Conservation (phyloP, 2,329 filamentous ascomycete genomes). For the Aureobasidium sp. region DNA sequence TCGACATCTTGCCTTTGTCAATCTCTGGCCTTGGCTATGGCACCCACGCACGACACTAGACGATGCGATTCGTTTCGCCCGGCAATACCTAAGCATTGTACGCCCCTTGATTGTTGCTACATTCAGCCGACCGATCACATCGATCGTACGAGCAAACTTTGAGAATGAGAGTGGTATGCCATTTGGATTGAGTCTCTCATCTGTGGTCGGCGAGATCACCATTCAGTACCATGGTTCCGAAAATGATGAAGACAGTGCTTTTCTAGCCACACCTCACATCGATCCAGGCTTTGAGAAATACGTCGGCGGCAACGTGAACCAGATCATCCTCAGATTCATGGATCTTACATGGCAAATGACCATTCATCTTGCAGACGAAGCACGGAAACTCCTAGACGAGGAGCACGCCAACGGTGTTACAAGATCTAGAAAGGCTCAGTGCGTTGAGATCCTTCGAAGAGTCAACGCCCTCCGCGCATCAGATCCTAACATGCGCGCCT, state of each 20-base stretch:
- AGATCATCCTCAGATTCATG: neutral
- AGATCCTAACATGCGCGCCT: neutral
- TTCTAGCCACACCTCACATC: neutral
- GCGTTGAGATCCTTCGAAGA: neutral
- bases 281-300: neutral
- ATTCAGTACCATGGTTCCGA: neutral
- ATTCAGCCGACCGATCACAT: neutral
- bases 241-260: neutral
- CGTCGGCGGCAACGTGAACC: neutral
- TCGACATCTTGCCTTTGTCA: neutral
- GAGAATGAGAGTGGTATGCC: neutral
- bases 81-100: neutral
- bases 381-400: neutral
- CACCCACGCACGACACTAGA: neutral
- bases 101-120: neutral
- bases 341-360: neutral
- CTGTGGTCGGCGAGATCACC: neutral
- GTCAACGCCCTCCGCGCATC: neutral
- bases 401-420: neutral
- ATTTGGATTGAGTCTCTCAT: neutral
- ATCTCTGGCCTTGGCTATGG: neutral
- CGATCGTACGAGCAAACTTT: neutral
- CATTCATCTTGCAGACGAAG: neutral
- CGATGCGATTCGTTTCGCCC: neutral
- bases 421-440: neutral